Evolutionary conservation across 2,329 filamentous ascomycete genomes (phyloP), one percentile per base, ranked within the genome.

Genomic region (Ceratocystis ficicola): DNA sequence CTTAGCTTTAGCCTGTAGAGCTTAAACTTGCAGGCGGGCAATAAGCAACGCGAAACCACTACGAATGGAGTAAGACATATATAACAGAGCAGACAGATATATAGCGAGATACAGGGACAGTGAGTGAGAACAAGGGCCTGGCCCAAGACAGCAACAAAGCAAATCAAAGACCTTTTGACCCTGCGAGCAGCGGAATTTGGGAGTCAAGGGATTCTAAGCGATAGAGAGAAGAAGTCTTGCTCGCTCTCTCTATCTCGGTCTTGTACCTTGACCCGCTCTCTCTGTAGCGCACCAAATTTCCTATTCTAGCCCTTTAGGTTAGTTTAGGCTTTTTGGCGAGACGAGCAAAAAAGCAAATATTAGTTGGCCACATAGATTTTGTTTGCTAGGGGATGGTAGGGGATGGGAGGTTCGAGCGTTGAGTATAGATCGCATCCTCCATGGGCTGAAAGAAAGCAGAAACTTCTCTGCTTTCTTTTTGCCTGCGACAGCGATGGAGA

Each of bases 221-320:
- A 41, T 15, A 41, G 36, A 41, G 52, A 57, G 52, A 17, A 15
- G 25, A 15, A 20, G 20, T 12, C 12, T 12, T 12, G 46, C 6
- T 10, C 44, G 28, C 2, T 61, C 30, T 44, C 30, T 61, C 4
- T 50, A 3, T 25, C 30, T 50, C 3, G n/a, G n/a, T 50, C 12
- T 22, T 48, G 12, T 20, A n/a, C 20, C n/a, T 20, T 2, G 15
- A n/a, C 10, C 6, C n/a, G 32, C 20, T 44, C 30, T n/a, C 12
- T 44, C 30, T n/a, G n/a, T 25, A 50, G 20, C 62, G 30, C 44
- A 28, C 22, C 25, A 7, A n/a, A 64, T 64, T 44, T 64, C 48
- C 62, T 64, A 55, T 22, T 55, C 48, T 32, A 41, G 62, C 62
- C 36, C 48, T 64, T 64, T 64, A 36, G 48, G 62, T 41, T 41